Percentiles rank a stretch among this genome's conserved stretches.
These are phyloP conservation scores for Tylopilus felleus DNA, from an alignment of 768 basidiomycete species.

Conservation along the genomic window DNA sequence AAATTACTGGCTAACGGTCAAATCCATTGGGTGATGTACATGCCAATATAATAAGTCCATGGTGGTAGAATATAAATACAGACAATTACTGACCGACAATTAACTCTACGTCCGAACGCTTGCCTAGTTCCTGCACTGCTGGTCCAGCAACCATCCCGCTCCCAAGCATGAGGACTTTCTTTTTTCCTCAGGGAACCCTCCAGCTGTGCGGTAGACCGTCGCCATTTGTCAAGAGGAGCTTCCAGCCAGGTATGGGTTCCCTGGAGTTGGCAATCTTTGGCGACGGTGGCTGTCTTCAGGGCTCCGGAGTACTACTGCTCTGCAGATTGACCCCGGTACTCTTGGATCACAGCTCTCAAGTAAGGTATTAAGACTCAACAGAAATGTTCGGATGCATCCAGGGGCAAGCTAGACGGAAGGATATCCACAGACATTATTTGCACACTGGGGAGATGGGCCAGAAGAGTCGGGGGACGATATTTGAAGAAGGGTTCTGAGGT, in stretches of 20 bases:
- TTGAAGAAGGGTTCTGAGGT: constrained; percentile 73
- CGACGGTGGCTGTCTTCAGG: constrained; percentile 70
- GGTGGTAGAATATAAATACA: constrained; percentile 7
- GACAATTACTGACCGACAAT: constrained; percentile 66
- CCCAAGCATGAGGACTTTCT: constrained; percentile 77
- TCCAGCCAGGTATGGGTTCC: constrained; percentile 58
- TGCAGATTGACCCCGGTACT: constrained; percentile 32
- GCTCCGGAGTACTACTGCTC: constrained; percentile 38
- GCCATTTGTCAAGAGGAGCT: constrained; percentile 46
- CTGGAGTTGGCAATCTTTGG: constrained; percentile 52
- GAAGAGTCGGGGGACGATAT: constrained; percentile 39
- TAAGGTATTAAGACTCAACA: constrained; percentile 65
- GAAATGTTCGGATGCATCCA: constrained; percentile 80
- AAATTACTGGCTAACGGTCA: constrained; percentile 66
- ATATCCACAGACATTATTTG: constrained; percentile 92
- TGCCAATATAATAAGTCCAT: constrained; percentile 14
- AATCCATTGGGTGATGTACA: constrained; percentile 7
- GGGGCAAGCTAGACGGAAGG: constrained; percentile 78
- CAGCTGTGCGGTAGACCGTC: constrained; percentile 9
- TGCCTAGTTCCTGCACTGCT: constrained; percentile 70
- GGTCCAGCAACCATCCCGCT: constrained; percentile 97
- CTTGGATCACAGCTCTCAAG: constrained; percentile 51
- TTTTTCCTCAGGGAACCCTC: constrained; percentile 37
- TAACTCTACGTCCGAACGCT: constrained; percentile 59
- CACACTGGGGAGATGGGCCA: constrained; percentile 48